Conservation (phyloP, 2,329 filamentous ascomycete species). For the Metarhizium rileyi region DNA sequence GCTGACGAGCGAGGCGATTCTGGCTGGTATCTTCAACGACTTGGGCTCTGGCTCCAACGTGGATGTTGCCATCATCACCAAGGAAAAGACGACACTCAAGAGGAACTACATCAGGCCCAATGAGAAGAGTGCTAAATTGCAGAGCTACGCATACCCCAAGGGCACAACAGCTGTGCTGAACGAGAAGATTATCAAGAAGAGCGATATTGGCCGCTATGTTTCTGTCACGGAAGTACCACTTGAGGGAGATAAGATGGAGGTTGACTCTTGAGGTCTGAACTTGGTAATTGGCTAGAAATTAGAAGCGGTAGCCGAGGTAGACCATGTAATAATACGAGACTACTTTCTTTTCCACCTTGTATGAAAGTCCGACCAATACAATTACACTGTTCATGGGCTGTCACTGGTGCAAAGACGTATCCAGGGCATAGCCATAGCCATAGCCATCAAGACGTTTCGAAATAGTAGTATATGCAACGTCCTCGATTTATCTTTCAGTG, state of each 20-base stretch:
- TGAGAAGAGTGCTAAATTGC: slow-evolving; percentile 79
- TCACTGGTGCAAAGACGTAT: too few species aligned
- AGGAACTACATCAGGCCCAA: slow-evolving; percentile 92
- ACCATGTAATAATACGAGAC: slow-evolving; percentile 4
- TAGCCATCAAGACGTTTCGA: neutral
- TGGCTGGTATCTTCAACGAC: slow-evolving; percentile 98
- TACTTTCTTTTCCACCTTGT: neutral
- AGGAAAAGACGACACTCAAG: slow-evolving; percentile 88
- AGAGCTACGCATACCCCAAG: slow-evolving; percentile 81
- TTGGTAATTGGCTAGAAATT: neutral
- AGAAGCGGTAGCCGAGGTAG: slow-evolving; percentile 1
- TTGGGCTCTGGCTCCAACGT: slow-evolving; percentile 95
- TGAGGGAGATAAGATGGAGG: slow-evolving; percentile 60
- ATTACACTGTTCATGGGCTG: too few species aligned
- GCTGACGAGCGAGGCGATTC: slow-evolving; percentile 76
- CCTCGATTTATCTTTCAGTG: neutral
- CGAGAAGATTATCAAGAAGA: slow-evolving; percentile 90
- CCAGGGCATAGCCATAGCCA: too few species aligned
- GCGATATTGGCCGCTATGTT: slow-evolving; percentile 89
- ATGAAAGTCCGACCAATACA: too few species aligned
- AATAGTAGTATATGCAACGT: neutral
- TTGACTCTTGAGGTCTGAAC: slow-evolving; percentile 39
- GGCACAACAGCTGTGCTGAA: slow-evolving; percentile 95
- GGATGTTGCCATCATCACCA: slow-evolving; percentile 89
- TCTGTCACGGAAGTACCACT: slow-evolving; percentile 77